Evolutionary conservation across 2,329 filamentous ascomycete genomes (phyloP), one percentile per base, ranked within the genome.

Genomic region (Pseudogymnoascus destructans): DNA sequence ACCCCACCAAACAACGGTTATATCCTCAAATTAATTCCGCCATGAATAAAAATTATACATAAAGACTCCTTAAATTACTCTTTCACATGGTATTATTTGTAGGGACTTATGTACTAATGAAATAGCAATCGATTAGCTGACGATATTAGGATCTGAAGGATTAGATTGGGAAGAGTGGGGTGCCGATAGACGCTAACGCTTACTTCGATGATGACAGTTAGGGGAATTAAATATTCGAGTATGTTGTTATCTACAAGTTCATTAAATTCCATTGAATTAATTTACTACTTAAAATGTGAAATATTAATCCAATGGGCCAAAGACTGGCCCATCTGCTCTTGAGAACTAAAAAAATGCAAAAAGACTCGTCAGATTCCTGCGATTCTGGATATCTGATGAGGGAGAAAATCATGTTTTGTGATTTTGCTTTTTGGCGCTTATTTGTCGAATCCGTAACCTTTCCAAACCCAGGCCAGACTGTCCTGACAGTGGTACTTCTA

Each of bases 361-460:
- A 49, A 49, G 40, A 49, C 40, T 27, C 3, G 15, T 49, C 8
- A 49, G 40, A 49, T 49, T 10, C 21, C 40, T 9, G 40, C 13
- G 40, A 15, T 27, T 25, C 21, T 49, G 21, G 40, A 49, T 49
- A 25, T 49, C 40, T 49, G 21, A 56, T 56, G 54, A 56, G 35
- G 25, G 54, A 56, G 54, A 56, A 56, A 33, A 56, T n/a, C 35
- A 33, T 17, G 19, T 13, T 15, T 54, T 23, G 17, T 57, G 11
- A 33, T 59, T 58, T 38, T 57, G 19, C 21, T 59, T 59, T 21
- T 25, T 21, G 10, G 27, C 13, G 49, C 25, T 58, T 15, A 19
- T n/a, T 56, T 27, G 21, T 25, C 40, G 40, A 49, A 49, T 49
- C 21, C 40, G 21, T 49, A 27, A 49, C 40, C 40, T 49, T 49